A percentile compares a stretch with the other conserved stretches of the same genome.
Conservation (phyloP, 2,329 filamentous ascomycete species). For the Thelonectria olida region DNA sequence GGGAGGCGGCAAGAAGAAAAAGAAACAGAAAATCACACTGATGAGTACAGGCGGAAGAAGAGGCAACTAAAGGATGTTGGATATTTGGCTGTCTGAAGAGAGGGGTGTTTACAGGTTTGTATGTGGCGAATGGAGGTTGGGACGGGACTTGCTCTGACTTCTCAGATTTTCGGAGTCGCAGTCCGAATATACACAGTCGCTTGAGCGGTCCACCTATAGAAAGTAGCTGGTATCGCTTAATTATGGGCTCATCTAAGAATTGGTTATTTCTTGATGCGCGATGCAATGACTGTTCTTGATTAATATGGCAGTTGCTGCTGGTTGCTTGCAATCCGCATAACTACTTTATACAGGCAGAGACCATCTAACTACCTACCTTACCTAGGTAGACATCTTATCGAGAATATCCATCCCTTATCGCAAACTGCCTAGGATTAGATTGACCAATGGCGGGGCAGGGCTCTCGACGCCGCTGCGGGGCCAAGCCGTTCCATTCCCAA, state of each 20-base stretch:
- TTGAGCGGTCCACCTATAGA: neutral
- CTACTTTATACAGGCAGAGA: too few species aligned
- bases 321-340: too few species aligned
- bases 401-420: conserved; percentile 15
- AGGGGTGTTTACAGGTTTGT: neutral
- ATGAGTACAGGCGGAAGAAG: conserved; percentile 73
- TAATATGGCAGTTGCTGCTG: too few species aligned
- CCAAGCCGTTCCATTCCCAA: conserved; percentile 31
- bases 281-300: too few species aligned
- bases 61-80: conserved; percentile 45
- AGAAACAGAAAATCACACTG: conserved; percentile 76
- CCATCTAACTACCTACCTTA: too few species aligned
- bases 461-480: conserved; percentile 29
- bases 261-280: too few species aligned
- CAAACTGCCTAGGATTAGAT: conserved; percentile 12
- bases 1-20: conserved; percentile 64
- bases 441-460: conserved; percentile 29
- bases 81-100: neutral
- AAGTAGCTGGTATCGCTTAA: neutral
- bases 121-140: conserved; percentile 8
- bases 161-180: neutral
- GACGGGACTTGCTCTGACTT: neutral
- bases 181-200: neutral
- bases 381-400: neutral
- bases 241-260: too few species aligned